Evolutionary conservation across 2,329 filamentous ascomycete species (phyloP).

Genomic region (Diplocarpon mali): DNA sequence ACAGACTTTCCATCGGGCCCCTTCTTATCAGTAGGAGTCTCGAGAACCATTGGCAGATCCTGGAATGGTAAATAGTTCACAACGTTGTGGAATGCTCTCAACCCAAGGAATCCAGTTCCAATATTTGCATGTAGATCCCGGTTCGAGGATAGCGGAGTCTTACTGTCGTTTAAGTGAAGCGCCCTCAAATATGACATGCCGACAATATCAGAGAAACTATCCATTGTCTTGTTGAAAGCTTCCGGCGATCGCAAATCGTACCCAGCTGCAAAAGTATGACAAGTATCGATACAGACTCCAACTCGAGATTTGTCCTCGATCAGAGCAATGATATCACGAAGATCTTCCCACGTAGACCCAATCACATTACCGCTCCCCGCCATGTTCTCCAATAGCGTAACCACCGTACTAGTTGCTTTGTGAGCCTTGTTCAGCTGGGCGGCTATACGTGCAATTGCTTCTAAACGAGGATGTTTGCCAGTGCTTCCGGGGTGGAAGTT

Average conservation of each 20-base stretch:
- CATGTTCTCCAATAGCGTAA: constrained; percentile 92
- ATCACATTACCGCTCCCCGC: constrained; percentile 81
- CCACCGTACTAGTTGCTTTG: constrained; percentile 59
- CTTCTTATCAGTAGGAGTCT: constrained; percentile 80
- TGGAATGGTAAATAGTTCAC: constrained; percentile 73
- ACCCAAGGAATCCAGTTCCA: constrained; percentile 83
- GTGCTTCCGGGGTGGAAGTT: constrained; percentile 94
- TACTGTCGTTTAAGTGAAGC: constrained; percentile 90
- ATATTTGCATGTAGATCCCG: constrained; percentile 94
- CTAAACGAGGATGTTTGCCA: constrained; percentile 52
- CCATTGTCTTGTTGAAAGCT: constrained; percentile 62
- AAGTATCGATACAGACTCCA: constrained; percentile 93
- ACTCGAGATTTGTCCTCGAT: constrained; percentile 75
- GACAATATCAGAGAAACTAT: constrained; percentile 65
- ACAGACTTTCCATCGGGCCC: constrained; percentile 53
- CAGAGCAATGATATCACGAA: constrained; percentile 70
- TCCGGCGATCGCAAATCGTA: constrained; percentile 75
- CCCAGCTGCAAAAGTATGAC: constrained; percentile 88
- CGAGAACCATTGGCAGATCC: constrained; percentile 79
- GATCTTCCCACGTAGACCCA: constrained; percentile 74
- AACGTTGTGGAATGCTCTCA: constrained; percentile 81
- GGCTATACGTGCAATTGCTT: constrained; percentile 70
- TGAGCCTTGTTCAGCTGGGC: constrained; percentile 74
- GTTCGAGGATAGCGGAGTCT: constrained; percentile 71
- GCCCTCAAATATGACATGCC: constrained; percentile 73